Evolutionary conservation across 2,329 filamentous ascomycete genomes (phyloP), one percentile per base, ranked within the genome.

Genomic region (Trichoderma gracile): DNA sequence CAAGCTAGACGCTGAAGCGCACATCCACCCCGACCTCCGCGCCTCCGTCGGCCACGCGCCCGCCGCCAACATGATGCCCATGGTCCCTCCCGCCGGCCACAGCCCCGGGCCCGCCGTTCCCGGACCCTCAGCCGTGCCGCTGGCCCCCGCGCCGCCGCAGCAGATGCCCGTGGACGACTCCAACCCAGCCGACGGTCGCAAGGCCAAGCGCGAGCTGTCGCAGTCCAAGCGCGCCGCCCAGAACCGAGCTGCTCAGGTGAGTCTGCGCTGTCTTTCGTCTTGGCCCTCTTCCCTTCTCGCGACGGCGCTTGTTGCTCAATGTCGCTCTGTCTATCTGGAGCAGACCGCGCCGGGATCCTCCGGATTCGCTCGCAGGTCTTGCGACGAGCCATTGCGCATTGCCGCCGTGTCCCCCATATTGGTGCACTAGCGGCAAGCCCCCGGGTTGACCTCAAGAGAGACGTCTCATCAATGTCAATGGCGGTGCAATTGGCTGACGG

Each of bases 221-320:
- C 95, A 93, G 50, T 97, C 93, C 43, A 99, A 98, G 81, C 90
- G 95, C 69, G 95, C 95, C 30, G 95, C 95, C 10, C 95, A 99
- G 76, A 99, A 99, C 74, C 85, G 95, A 75, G 95, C 94, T 71
- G 95, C 95, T 61, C 95, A 99, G 88, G 95, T 97, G 84, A 74
- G 88, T 76, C 62, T 59, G 25, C 47, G 15, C 17, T 33, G 8
- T 30, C 23, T 25, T 2, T 25, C 10, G 23, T 14, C n/a, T 38
- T 19, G n/a, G 17, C n/a, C 3, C 3, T 57, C 7, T 2, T 15
- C 15, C 25, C 17, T 9, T 25, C 3, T 27, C 33, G 8, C 21
- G 33, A 59, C 27, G 45, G 15, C 5, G 21, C 15, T 30, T 38
- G 33, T 33, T 56, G 43, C 19, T 33, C 43, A 52, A 38, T 57